Conservation (phyloP, 306 rosid species). For the Astragalus glycyphyllos region DNA sequence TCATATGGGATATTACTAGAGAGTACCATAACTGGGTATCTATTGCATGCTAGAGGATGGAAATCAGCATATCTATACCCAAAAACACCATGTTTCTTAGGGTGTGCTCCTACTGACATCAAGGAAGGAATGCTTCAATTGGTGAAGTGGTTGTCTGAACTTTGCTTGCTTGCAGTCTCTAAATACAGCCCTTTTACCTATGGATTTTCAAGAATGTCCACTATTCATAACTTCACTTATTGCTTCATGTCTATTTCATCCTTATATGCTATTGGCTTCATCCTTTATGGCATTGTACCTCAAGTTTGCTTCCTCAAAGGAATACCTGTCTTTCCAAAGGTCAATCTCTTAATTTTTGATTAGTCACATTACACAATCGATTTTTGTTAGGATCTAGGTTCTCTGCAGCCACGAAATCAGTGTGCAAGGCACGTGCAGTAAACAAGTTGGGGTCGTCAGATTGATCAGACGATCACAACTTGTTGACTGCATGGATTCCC, state of each 20-base stretch:
- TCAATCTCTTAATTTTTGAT: background rate
- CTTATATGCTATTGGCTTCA: constrained; percentile 35
- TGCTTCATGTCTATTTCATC: constrained; percentile 42
- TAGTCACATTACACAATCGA: background rate
- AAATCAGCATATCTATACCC: constrained; percentile 53
- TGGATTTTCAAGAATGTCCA: constrained; percentile 46
- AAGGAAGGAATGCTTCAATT: constrained; percentile 53
- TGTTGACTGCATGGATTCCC: too few species aligned
- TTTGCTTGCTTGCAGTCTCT: constrained; percentile 42
- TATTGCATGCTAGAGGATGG: constrained; percentile 53
- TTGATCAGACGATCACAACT: too few species aligned
- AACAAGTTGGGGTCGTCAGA: too few species aligned
- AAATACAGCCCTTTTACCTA: constrained; percentile 48
- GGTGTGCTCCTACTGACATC: constrained; percentile 53
- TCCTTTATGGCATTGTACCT: constrained; percentile 51
- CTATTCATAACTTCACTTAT: constrained; percentile 35
- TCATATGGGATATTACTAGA: constrained; percentile 48
- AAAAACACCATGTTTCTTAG: constrained; percentile 51
- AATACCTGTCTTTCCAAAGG: constrained; percentile 51
- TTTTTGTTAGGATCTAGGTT: background rate
- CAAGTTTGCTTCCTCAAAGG: constrained; percentile 54
- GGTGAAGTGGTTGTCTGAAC: constrained; percentile 51
- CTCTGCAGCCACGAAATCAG: too few species aligned
- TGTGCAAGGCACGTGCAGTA: too few species aligned
- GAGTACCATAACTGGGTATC: constrained; percentile 48